Base-by-base conservation (phyloP, 306 rosid species). In the Cicer pinnatifidum region DNA sequence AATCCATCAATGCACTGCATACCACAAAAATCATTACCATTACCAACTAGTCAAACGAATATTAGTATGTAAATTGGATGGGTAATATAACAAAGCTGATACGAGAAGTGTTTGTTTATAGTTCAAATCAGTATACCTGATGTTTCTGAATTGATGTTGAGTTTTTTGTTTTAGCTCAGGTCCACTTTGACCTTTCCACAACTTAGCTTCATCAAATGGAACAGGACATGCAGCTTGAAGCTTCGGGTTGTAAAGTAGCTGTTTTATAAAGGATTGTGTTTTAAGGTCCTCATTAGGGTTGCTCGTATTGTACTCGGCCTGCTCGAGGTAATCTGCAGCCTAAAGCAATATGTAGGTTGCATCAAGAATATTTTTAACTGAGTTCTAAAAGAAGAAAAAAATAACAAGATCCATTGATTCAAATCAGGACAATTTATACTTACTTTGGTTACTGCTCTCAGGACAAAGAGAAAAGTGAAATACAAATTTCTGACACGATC, bases 121-220 rank as follows among this genome's bases (percentile, higher is more conserved):
- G 11, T 33, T 15, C n/a, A 72, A 35, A 67, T 46, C 35, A 28
- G 35, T 28, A 37, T 82, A 91, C 99, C 99, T 88, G 68, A 94
- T 94, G 82, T 94, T 94, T 84, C 90, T 86, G 91, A 94, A 94
- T 83, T 94, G 96, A 4, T 87, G 89, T 70, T 94, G 99, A 79
- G 91, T 88, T 80, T 86, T 83, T 81, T 82, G 97, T 79, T 91
- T 94, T 39, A 94, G 84, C 82, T 94, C 96, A 65, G 99, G 99
- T 82, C 96, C 99, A 53, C 90, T 84, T 78, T 91, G 93, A 72
- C 97, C 99, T 80, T 87, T 88, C 99, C 99, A 94, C 86, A 94
- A 81, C 79, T 90, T 94, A 77, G 99, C 97, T 88, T 94, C 99
- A 76, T 89, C 97, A 81, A 89, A 94, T 59, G 99, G 99, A 66